A percentile compares a stretch with the other conserved stretches of the same genome.
phyloP scores from a whole-genome alignment of 2,329 filamentous ascomycete genomes.

The Colletotrichum spaethianum region DNA sequence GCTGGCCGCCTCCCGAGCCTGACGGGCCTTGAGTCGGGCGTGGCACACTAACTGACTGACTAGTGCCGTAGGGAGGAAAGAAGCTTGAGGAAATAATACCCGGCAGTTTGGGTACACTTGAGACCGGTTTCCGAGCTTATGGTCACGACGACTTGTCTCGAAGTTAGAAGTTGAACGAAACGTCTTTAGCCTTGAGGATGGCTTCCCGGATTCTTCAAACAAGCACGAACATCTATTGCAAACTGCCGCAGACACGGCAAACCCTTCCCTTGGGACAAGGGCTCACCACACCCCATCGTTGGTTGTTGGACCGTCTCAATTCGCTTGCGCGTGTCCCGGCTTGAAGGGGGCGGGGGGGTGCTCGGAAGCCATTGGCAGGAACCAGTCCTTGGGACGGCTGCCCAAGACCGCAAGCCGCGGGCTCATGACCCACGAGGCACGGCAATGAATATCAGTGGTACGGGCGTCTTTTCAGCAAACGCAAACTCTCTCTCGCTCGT shows the following conservation, averaged over 20 bases:
- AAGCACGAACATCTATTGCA: neutral
- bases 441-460: neutral
- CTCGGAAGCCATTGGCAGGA: neutral
- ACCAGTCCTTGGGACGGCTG: neutral
- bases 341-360: neutral
- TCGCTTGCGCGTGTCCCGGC: neutral
- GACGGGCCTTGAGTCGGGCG: neutral
- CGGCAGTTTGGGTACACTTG: constrained; percentile 11
- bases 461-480: neutral
- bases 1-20: constrained; percentile 2
- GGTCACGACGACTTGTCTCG: neutral
- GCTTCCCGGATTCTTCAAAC: neutral
- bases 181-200: neutral
- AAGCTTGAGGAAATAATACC: neutral
- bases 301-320: neutral
- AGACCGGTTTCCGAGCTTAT: constrained; percentile 13
- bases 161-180: neutral
- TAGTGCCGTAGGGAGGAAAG: neutral
- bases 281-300: neutral
- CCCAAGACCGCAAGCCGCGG: neutral
- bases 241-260: neutral
- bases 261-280: neutral
- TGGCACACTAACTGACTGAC: neutral
- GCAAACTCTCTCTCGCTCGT: neutral
- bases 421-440: neutral